Evolutionary conservation across 352 stramenopile genomes (phyloP), one percentile per base, ranked within the genome.

Genomic region (Globisporangium rhizosaccharum): DNA sequence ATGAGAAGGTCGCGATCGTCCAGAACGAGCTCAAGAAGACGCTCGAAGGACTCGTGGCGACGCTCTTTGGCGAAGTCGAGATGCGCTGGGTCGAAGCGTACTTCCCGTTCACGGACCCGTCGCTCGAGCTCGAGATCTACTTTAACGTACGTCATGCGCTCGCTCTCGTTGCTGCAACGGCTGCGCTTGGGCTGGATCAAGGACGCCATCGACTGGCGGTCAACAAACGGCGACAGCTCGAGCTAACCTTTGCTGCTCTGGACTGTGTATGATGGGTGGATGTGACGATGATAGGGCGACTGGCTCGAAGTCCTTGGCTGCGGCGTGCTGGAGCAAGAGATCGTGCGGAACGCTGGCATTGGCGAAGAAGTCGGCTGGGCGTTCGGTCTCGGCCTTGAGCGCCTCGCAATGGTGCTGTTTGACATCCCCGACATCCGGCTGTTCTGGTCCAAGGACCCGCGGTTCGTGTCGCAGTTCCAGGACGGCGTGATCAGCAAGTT

Each of bases 241-340:
- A 36, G 30, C 30, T 2, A 2, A 7, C 2, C 30, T 36, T 36
- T 7, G 2, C 30, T 36, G 25, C 20, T 51, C 14, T 59, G 14
- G 26, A 28, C 39, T 51, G 20, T 62, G n/a, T 45, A 1, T 57
- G 20, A 30, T 46, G 14, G 6, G 41, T 52, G 0, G 20, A 11
- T 30, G 10, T 20, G 18, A 7, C 18, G 14, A 20, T n/a, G 42
- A 48, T 54, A 87, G 67, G 92, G 85, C 26, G 91, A 99, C 65
- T 99, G 97, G 97, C 75, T 99, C 9, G 97, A 99, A 70, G 97
- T 99, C 14, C 85, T 99, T 5, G 97, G 97, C 49, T 99, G 95
- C 63, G 97, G 97, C 42, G 95, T 99, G 9, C 84, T 99, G 9
- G 87, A 98, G 41, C 82, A 97, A 50, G 74, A 98, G 47, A 98